Base-by-base conservation (phyloP, 2,329 filamentous ascomycete species). In the Colletotrichum sp. region DNA sequence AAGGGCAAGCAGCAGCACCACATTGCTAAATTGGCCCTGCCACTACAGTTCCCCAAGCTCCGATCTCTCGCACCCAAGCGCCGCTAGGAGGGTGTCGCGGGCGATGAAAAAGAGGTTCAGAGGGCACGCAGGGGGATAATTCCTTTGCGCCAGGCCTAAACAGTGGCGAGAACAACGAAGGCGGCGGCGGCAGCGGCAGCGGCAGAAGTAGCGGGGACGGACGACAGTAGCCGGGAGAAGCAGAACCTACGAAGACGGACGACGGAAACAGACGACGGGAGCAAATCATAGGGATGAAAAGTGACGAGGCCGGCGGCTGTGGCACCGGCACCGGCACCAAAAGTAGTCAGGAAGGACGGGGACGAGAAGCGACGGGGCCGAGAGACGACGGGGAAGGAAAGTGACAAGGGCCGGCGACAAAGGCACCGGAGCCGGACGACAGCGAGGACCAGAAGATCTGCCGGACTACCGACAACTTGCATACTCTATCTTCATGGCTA, bases 41-140 rank as follows among this genome's bases (percentile, higher is more conserved):
- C 97, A 5, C 87, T 98, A 63, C 90, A 93, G 75, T 98, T 98
- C 83, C 97, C 96, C 2, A 96, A 94, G 86, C 84, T 86, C 79
- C 82, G 83, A 68, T 80, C 82, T 28, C 83, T 81, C 63, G 79
- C 76, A 34, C 79, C 78, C 39, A 80, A 77, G 63, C 73, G 75
- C 63, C 76, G 77, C 67, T 79, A 75, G 59, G 34, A 49, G 67
- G 57, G 34, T 5, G 26, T 18, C 26, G 44, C 32, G 57, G 72
- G 10, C 59, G 74, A 74, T 6, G 64, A 69, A 21, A 30, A 18
- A 32, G 36, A 49, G 55, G 55, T 39, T 49, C 5, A 57, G 32
- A 34, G 24, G 64, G 12, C 16, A 1, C n/a, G 57, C 24, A 68
- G 70, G 6, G 70, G 65, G 26, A 16, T 4, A 13, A 60, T 69